Conservation (phyloP, 148 eudicot genomes). For the Rhododendron henanense region DNA sequence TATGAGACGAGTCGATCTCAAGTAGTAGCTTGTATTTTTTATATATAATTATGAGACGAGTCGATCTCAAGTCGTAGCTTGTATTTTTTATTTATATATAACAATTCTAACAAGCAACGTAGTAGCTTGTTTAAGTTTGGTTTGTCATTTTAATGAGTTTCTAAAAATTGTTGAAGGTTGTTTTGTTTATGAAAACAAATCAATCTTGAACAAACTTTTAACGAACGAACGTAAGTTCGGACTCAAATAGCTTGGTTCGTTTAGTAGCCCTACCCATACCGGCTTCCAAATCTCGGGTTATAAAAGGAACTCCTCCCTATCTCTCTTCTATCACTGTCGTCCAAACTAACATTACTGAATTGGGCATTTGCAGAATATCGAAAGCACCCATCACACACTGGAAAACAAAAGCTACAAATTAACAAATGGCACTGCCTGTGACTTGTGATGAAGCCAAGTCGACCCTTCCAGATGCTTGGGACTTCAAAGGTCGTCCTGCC, state of each 20-base stretch:
- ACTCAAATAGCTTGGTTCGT: background rate
- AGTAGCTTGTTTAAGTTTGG: no score
- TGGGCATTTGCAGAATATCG: background rate
- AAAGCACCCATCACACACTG: background rate
- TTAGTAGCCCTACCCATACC: background rate
- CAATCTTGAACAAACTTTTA: no score
- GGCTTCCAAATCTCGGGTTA: background rate
- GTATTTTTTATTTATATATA: no score
- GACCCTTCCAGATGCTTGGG: slow-evolving; percentile 74
- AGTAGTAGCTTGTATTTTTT: no score
- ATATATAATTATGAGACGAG: no score
- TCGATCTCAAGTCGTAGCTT: no score
- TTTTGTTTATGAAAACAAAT: no score
- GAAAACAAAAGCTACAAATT: background rate
- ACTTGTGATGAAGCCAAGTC: slow-evolving; percentile 19
- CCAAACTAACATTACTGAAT: background rate
- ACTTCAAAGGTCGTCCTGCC: slow-evolving; percentile 75
- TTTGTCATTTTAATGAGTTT: no score
- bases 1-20: no score
- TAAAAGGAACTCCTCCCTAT: background rate
- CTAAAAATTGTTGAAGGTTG: no score
- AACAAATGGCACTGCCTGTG: slow-evolving; percentile 34
- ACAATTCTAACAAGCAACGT: no score
- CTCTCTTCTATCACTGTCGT: background rate
- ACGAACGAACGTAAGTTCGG: fast-evolving